phyloP scores from a whole-genome alignment of 164 flowering plant genomes.

The Nymphaea thermarum region DNA sequence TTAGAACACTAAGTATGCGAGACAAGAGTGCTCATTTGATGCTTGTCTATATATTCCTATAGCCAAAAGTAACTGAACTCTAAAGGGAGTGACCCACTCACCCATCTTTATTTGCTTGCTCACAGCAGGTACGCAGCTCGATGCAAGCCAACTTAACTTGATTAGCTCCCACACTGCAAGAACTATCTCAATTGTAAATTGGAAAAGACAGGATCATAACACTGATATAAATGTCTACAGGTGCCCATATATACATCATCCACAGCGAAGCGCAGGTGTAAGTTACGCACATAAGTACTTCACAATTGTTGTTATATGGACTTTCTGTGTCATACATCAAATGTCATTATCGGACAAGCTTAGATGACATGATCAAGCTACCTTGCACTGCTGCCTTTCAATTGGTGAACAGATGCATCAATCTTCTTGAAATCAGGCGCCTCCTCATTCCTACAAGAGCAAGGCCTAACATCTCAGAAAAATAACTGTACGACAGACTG shows the following conservation, averaged over 20 bases:
- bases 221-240: no score
- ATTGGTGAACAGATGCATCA: constrained; percentile 16
- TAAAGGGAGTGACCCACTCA: not conserved
- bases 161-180: not conserved
- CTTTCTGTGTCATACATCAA: no score
- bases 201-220: no score
- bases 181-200: no score
- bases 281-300: no score
- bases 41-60: not conserved
- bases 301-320: no score
- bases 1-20: not conserved
- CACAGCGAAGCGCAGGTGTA: no score
- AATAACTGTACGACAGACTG: no score
- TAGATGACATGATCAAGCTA: not conserved
- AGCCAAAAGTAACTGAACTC: not conserved
- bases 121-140: not conserved
- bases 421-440: constrained; percentile 13
- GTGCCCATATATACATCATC: no score
- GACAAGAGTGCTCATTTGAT: not conserved
- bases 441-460: constrained; percentile 10
- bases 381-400: constrained; percentile 24
- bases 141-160: not conserved
- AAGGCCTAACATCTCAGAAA: no score
- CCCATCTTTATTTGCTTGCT: not conserved
- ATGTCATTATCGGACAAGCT: no score